These are phyloP conservation scores for Thelonectria blattea DNA, from an alignment of 2,329 filamentous ascomycete genomes.

Conservation along the genomic window DNA sequence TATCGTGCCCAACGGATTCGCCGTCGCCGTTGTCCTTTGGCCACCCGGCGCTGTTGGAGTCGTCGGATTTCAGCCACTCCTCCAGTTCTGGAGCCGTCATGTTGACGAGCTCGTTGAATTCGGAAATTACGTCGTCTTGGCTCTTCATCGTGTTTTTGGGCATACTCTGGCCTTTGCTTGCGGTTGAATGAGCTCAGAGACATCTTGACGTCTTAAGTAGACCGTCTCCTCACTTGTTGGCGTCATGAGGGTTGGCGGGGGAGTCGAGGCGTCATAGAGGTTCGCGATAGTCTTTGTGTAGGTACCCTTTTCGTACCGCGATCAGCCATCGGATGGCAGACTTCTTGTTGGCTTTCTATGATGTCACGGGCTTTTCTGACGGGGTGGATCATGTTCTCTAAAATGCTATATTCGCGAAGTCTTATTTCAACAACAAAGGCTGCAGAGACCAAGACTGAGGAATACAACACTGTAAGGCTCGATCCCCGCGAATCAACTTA, in stretches of 20 bases:
- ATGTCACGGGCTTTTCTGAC: no score
- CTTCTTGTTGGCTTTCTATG: no score
- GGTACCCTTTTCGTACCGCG: background rate
- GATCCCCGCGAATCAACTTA: no score
- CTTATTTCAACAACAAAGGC: no score
- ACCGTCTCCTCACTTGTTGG: background rate
- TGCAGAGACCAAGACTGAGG: no score
- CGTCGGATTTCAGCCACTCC: conserved; percentile 64
- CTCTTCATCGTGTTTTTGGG: conserved; percentile 32
- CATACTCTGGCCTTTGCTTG: no score
- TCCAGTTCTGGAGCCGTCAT: conserved; percentile 67
- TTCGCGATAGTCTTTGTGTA: background rate
- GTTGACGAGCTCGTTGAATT: conserved; percentile 72
- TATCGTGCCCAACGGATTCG: conserved; percentile 69
- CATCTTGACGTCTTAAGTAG: background rate
- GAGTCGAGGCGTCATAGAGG: background rate
- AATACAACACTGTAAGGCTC: no score
- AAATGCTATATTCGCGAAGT: no score
- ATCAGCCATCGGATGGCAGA: background rate
- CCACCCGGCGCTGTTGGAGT: conserved; percentile 66
- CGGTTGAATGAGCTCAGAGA: no score
- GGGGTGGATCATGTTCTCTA: no score
- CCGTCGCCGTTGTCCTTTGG: conserved; percentile 61
- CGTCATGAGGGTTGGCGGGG: background rate
- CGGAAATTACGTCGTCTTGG: conserved; percentile 48